These are phyloP conservation scores for Pseudomassariella vexata DNA, from an alignment of 2,329 filamentous ascomycete species.

Conservation along the genomic window DNA sequence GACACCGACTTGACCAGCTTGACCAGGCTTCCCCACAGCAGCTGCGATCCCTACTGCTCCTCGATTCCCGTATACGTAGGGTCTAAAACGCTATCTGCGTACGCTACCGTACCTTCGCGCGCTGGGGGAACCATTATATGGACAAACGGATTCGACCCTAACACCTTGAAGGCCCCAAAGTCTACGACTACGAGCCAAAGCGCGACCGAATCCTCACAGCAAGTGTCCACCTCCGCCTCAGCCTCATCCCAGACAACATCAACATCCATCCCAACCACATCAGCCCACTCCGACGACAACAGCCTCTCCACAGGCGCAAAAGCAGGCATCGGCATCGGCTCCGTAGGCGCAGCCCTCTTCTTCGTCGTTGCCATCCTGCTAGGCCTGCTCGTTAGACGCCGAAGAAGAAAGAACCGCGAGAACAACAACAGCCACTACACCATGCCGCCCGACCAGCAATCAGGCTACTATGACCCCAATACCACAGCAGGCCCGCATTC, in stretches of 20 bases:
- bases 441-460: not conserved
- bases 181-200: not conserved
- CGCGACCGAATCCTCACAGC: not conserved
- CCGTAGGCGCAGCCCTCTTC: slow-evolving; percentile 3
- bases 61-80: not conserved
- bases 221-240: not conserved
- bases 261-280: not conserved
- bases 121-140: slow-evolving; percentile 5
- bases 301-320: slow-evolving; percentile 6
- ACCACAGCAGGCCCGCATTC: not conserved
- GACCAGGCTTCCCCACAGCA: slow-evolving; percentile 3
- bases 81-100: slow-evolving; percentile 1
- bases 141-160: slow-evolving; percentile 6
- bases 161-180: not conserved
- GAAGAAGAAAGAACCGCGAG: not conserved
- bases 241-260: not conserved
- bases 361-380: slow-evolving; percentile 2
- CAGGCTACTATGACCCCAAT: slow-evolving; percentile 1
- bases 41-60: slow-evolving; percentile 8
- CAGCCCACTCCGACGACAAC: not conserved
- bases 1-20: slow-evolving; percentile 3
- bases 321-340: slow-evolving; percentile 7
- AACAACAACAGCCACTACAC: not conserved
- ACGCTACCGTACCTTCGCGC: slow-evolving; percentile 5
- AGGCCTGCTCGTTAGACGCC: slow-evolving; percentile 1